Percentiles rank a stretch among this genome's conserved stretches.
phyloP scores from a whole-genome alignment of 1,139 yeast species.

The Lodderomyces oxycetoniae region DNA sequence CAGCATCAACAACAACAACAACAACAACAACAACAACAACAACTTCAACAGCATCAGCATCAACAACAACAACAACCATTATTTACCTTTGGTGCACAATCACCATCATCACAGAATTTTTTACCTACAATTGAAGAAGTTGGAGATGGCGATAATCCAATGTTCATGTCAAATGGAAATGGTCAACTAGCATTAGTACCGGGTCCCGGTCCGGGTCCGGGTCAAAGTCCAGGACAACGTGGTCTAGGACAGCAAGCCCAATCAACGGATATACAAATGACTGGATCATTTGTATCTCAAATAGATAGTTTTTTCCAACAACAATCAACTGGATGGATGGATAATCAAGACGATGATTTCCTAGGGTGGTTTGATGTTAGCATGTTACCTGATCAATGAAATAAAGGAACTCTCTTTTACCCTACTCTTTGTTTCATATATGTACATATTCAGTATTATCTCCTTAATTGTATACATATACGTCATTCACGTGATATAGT shows the following conservation, averaged over 20 bases:
- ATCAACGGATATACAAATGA: slow-evolving; percentile 1
- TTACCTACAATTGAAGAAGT: slow-evolving; percentile 13
- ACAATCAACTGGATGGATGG: slow-evolving; percentile 79
- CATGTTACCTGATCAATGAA: slow-evolving; percentile 20
- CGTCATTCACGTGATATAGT: no score
- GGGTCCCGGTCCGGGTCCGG: no score
- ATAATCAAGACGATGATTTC: slow-evolving; percentile 77
- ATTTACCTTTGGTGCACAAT: slow-evolving; percentile 3
- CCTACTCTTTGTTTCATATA: no score
- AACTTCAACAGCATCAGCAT: slow-evolving; percentile 1
- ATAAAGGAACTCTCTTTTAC: no score
- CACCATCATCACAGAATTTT: slow-evolving; percentile 14
- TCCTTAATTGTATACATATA: no score
- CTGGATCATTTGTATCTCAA: slow-evolving; percentile 32
- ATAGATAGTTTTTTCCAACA: slow-evolving; percentile 64
- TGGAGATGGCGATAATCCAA: slow-evolving; percentile 3
- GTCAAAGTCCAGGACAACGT: slow-evolving; percentile 5
- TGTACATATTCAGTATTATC: no score
- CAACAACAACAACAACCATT: slow-evolving; percentile 2
- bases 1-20: slow-evolving; percentile 3
- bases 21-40: slow-evolving; percentile 2
- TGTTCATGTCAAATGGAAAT: slow-evolving; percentile 7
- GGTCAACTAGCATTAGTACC: no score
- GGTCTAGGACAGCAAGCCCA: neutral
- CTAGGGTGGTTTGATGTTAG: slow-evolving; percentile 91